phyloP scores from a whole-genome alignment of 192 early-diverging fungal species.

The Backusella luteola region DNA sequence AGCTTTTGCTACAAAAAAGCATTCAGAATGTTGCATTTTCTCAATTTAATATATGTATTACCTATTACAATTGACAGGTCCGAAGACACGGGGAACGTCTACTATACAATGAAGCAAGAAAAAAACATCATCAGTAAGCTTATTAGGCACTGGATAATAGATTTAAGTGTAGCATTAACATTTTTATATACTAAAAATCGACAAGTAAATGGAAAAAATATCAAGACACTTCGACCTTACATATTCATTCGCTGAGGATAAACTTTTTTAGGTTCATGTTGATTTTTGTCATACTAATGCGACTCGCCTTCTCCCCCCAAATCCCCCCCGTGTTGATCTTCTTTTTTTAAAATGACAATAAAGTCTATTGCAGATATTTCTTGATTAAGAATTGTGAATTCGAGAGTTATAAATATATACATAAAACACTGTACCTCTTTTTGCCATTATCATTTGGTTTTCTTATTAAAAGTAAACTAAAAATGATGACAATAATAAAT shows the following conservation, averaged over 20 bases:
- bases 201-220: background rate
- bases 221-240: background rate
- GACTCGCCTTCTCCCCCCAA: background rate
- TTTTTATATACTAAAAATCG: background rate
- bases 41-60: slow-evolving; percentile 3
- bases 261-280: slow-evolving; percentile 1
- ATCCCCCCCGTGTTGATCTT: background rate
- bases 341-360: background rate
- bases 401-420: background rate
- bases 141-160: background rate
- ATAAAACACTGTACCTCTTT: background rate
- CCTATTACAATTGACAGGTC: slow-evolving; percentile 8
- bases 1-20: background rate
- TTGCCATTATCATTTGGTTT: background rate
- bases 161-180: background rate
- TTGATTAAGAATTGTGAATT: background rate
- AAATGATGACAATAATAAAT: background rate
- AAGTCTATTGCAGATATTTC: background rate
- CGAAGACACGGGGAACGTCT: slow-evolving; percentile 1
- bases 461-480: background rate
- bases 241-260: background rate
- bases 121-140: background rate
- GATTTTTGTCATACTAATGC: background rate
- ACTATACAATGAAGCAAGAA: background rate
- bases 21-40: background rate